These are phyloP conservation scores for Metschnikowia dekortorum DNA, from an alignment of 805 yeast genomes.

Conservation along the genomic window DNA sequence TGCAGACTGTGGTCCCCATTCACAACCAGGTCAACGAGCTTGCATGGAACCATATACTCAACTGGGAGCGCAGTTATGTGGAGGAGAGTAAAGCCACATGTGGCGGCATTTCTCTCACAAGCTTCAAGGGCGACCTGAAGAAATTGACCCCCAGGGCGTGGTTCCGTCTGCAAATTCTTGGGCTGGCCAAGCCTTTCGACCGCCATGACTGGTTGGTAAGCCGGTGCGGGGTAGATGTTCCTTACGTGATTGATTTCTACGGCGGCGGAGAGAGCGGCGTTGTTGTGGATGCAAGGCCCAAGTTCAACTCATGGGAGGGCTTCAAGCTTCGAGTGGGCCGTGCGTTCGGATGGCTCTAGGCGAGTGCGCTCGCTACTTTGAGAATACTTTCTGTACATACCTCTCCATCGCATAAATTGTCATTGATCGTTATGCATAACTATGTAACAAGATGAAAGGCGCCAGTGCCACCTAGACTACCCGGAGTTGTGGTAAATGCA, in stretches of 20 bases:
- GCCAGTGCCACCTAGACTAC: background rate
- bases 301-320: slow-evolving; percentile 79
- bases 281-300: slow-evolving; percentile 88
- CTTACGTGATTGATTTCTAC: slow-evolving; percentile 92
- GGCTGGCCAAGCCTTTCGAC: slow-evolving; percentile 81
- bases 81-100: slow-evolving; percentile 48
- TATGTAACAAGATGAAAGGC: slow-evolving; percentile 3
- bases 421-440: slow-evolving; percentile 2
- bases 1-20: slow-evolving; percentile 88
- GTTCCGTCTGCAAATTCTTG: slow-evolving; percentile 58
- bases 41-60: slow-evolving; percentile 79
- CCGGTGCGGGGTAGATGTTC: slow-evolving; percentile 78
- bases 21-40: slow-evolving; percentile 92
- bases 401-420: background rate
- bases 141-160: slow-evolving; percentile 85
- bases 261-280: slow-evolving; percentile 44
- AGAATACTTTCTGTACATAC: background rate
- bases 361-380: background rate
- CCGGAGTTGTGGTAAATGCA: background rate
- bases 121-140: slow-evolving; percentile 85
- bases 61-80: slow-evolving; percentile 70
- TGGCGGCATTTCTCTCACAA: slow-evolving; percentile 80
- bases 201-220: slow-evolving; percentile 93
- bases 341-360: slow-evolving; percentile 46
- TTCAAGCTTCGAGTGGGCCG: slow-evolving; percentile 59